phyloP scores from a whole-genome alignment of 1,139 yeast genomes.

The Blastobotrys capitulatus region DNA sequence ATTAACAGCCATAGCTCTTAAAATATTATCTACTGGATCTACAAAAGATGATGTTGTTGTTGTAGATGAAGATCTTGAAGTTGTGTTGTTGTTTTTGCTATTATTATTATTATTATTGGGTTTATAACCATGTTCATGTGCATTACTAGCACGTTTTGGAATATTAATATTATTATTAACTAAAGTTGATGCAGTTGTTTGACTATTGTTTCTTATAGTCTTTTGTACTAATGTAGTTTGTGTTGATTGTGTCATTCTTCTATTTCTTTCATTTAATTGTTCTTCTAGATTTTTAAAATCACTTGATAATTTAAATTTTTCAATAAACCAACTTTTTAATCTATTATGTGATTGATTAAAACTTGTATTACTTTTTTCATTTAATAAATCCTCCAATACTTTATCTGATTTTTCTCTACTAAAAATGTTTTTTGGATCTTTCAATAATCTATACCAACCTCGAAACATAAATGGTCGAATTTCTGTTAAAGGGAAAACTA shows the following conservation, averaged over 20 bases:
- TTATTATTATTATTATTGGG: not conserved
- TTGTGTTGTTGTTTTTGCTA: not conserved
- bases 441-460: conserved; percentile 9
- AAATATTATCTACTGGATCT: conserved; percentile 1
- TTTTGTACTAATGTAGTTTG: not conserved
- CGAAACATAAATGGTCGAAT: conserved; percentile 7
- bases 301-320: not conserved
- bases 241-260: conserved; percentile 1
- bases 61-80: not conserved
- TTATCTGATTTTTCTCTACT: not conserved
- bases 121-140: not conserved
- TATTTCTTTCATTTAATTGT: conserved; percentile 2
- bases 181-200: not conserved
- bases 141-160: no score
- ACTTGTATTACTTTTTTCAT: not conserved
- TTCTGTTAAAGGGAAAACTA: conserved; percentile 6
- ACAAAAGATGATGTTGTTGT: not conserved
- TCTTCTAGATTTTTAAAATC: conserved; percentile 1
- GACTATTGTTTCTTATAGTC: not conserved
- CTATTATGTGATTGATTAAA: not conserved
- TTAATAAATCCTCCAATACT: not conserved
- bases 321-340: not conserved
- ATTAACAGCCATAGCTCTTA: not conserved
- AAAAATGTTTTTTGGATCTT: conserved; percentile 1
- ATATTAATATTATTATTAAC: no score